phyloP scores from a whole-genome alignment of 192 early-diverging fungal species.

The Borealophlyctis nickersoniae region DNA sequence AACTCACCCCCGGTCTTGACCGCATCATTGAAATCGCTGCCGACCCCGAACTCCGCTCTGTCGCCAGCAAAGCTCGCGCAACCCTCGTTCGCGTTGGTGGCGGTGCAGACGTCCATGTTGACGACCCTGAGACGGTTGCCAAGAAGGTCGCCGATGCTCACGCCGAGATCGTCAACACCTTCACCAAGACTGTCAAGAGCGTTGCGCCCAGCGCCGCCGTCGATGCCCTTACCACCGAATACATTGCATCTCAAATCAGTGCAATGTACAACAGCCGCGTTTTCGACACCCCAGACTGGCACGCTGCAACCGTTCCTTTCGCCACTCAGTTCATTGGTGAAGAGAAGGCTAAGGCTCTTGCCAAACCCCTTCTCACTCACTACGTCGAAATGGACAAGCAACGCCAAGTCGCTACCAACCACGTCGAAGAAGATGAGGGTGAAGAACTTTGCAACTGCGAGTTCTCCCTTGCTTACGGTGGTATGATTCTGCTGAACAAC shows the following conservation, averaged over 20 bases:
- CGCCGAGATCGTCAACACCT: constrained; percentile 30
- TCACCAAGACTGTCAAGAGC: constrained; percentile 48
- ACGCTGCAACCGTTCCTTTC: constrained; percentile 56
- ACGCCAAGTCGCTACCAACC: constrained; percentile 27
- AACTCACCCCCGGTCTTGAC: constrained; percentile 73
- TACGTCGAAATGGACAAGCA: constrained; percentile 40
- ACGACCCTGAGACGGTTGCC: constrained; percentile 48
- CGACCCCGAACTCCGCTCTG: constrained; percentile 73
- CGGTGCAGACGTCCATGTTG: constrained; percentile 52
- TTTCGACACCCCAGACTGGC: constrained; percentile 68
- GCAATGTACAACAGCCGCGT: constrained; percentile 61
- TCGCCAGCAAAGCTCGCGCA: constrained; percentile 64
- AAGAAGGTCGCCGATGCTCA: constrained; percentile 30
- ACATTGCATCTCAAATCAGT: constrained; percentile 57
- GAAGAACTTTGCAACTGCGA: constrained; percentile 70
- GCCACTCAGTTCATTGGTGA: constrained; percentile 51
- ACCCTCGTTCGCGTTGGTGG: constrained; percentile 68
- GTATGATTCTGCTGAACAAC: constrained; percentile 75
- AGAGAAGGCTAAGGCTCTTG: constrained; percentile 46
- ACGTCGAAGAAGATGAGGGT: constrained; percentile 40
- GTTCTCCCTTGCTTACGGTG: constrained; percentile 81
- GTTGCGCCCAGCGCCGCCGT: constrained; percentile 43
- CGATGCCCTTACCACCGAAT: constrained; percentile 45
- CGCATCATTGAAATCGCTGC: constrained; percentile 71
- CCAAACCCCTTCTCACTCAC: constrained; percentile 45